Evolutionary conservation across 768 basidiomycete genomes (phyloP).

Genomic region (Naganishia kalamii): DNA sequence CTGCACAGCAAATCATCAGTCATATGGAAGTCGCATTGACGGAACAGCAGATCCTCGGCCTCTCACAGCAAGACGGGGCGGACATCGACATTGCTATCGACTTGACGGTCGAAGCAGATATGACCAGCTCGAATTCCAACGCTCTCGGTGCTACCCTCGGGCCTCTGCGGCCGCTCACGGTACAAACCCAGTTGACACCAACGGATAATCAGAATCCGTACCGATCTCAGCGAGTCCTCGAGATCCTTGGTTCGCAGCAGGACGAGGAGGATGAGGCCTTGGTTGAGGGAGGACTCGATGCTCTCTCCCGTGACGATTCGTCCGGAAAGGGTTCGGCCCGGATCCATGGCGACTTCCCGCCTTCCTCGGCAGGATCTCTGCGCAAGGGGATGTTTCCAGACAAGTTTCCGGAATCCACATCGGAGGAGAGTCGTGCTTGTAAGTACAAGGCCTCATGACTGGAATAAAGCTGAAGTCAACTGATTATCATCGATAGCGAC

Average conservation of each 20-base stretch:
- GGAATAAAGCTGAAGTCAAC: too few relatives aligned
- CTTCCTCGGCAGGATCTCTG: not conserved
- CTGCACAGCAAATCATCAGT: not conserved
- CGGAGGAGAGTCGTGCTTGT: not conserved
- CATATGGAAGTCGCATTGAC: not conserved
- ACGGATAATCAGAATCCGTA: too few relatives aligned
- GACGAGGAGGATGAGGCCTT: conserved; percentile 13
- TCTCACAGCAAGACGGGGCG: not conserved
- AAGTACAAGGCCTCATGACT: too few relatives aligned
- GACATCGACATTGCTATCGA: not conserved
- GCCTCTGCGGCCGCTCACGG: too few relatives aligned
- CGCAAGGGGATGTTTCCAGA: not conserved
- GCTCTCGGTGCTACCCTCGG: too few relatives aligned
- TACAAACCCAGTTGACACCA: not conserved
- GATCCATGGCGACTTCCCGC: too few relatives aligned
- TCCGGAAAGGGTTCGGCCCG: not conserved
- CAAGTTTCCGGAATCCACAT: not conserved
- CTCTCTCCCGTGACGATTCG: not conserved
- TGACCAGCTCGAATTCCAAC: too few relatives aligned
- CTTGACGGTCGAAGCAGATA: not conserved
- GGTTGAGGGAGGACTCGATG: not conserved
- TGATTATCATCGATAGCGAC: not conserved
- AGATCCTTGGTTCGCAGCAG: not conserved
- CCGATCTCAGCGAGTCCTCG: too few relatives aligned
- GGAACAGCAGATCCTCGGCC: not conserved